Conservation (phyloP, 441 rosid genomes). For the Jatropha podagrica region DNA sequence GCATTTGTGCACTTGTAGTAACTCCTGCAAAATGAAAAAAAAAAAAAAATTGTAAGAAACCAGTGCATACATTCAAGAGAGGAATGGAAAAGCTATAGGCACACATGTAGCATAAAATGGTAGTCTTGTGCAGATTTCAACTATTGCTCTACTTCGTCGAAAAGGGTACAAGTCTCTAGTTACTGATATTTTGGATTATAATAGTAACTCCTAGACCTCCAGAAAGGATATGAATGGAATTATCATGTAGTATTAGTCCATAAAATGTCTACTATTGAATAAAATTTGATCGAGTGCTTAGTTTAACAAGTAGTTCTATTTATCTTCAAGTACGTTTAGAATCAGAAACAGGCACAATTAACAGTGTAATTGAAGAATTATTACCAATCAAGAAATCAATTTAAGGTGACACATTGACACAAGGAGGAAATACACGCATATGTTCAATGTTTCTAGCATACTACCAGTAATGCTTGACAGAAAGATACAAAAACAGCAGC, state of each 20-base stretch:
- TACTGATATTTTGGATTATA: constrained; percentile 4
- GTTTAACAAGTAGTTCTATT: not conserved
- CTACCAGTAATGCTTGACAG: not conserved
- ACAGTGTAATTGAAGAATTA: not conserved
- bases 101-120: not conserved
- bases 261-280: not conserved
- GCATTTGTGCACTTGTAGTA: constrained; percentile 94
- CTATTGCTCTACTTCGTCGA: not conserved
- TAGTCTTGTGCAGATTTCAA: not conserved
- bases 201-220: not conserved
- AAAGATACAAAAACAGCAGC: not conserved
- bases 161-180: not conserved
- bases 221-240: not conserved
- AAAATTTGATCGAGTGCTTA: not conserved
- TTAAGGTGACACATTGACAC: not conserved
- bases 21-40: constrained; percentile 59
- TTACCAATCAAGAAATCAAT: not conserved
- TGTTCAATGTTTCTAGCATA: not conserved
- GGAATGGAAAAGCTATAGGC: not conserved
- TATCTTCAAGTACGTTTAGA: not conserved
- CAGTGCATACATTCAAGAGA: not conserved
- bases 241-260: not conserved
- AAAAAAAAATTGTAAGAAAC: not conserved
- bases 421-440: not conserved
- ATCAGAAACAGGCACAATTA: not conserved